Evolutionary conservation across 306 rosid genomes (phyloP), one percentile per base, ranked within the genome.

Genomic region (Hippophae gyantsensis): DNA sequence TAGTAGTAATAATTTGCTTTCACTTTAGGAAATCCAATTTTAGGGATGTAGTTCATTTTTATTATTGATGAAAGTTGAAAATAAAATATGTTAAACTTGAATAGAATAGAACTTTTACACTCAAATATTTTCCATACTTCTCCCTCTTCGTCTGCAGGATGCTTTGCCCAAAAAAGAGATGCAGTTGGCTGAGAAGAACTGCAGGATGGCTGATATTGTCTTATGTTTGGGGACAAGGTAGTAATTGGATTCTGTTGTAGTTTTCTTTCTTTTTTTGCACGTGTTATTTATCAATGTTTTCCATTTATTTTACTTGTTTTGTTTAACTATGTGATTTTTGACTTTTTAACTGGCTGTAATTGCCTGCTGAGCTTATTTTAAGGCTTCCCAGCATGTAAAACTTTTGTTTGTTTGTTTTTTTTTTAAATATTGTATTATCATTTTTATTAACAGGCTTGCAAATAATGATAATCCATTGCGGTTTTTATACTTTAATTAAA

Each of bases 151-250:
- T 26, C 51, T 75, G 26, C 70, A 92, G 98, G 98, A 92, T 78
- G 99, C 99, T 14, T 75, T 92, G 78, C 99, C 99, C 54, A 58
- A 79, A 25, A 88, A 92, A 77, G 99, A 92, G 80, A 92, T 92
- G 99, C 62, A 81, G 73, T 89, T 84, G 27, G 95, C 99, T 23
- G 99, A 92, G 84, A 88, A 84, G 78, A 93, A 92, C 81, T 92
- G 99, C 74, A 84, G 60, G 77, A 86, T 83, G 84, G 99, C 99
- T 18, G 99, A 92, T 74, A 69, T 92, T 56, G 95, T 92, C 60
- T 76, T 92, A 67, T 92, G 99, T 84, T 69, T 92, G 71, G 99
- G 99, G 72, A 92, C 99, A 52, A 92, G 99, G 99, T 92, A 79
- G 61, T 14, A 12, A 63, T 66, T 43, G 48, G 23, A 54, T 61